Evolutionary conservation across 129 eudicot species (phyloP).

Genomic region (Helichrysum umbraculigerum): DNA sequence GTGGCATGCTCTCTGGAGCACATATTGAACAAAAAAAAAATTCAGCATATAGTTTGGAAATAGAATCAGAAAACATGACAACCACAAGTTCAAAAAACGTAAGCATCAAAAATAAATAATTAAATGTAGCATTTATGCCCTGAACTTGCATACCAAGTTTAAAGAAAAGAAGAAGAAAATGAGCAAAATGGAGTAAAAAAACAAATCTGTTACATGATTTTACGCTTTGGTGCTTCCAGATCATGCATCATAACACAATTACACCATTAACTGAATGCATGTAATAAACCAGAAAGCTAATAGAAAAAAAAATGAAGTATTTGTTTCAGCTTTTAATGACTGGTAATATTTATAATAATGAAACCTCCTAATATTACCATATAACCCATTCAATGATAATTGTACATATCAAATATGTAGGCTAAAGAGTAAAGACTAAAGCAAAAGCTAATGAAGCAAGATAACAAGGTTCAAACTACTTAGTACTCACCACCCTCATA

Average conservation of each 20-base stretch:
- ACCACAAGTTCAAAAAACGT: background rate
- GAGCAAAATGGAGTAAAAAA: background rate
- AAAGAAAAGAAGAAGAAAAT: background rate
- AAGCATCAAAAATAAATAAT: background rate
- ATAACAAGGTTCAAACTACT: conserved; percentile 8
- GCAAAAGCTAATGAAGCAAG: background rate
- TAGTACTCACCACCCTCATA: conserved; percentile 57
- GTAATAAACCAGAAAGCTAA: conserved; percentile 12
- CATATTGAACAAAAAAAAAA: conserved; percentile 3
- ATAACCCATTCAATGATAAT: conserved; percentile 4
- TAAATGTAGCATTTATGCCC: background rate
- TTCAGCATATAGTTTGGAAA: conserved; percentile 12
- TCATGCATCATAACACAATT: background rate
- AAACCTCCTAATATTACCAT: background rate
- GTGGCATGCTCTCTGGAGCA: conserved; percentile 75
- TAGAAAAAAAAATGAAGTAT: background rate
- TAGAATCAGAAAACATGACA: conserved; percentile 1
- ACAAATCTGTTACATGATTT: background rate
- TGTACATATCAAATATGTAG: background rate
- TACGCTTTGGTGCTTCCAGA: background rate
- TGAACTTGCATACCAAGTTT: background rate
- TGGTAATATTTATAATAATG: background rate
- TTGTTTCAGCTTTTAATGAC: background rate
- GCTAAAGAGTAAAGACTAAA: conserved; percentile 4
- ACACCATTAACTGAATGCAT: background rate